Evolutionary conservation across 1,284 basidiomycete species (phyloP), one percentile per base, ranked within the genome.

Genomic region (Mycosarcoma maydis): DNA sequence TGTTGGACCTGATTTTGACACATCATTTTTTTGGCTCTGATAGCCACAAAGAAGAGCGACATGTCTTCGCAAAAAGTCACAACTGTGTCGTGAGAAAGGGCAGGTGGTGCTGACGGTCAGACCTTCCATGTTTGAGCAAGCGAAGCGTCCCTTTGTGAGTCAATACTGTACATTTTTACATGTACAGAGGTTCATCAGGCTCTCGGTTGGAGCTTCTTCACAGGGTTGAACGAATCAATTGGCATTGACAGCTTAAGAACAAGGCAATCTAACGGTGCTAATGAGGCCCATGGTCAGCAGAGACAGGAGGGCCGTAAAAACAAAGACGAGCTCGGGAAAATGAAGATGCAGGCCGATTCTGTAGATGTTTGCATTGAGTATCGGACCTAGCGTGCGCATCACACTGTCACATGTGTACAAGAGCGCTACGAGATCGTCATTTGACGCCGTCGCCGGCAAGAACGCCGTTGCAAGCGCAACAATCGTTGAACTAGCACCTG

Each of bases 291-390:
- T 41, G 24, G 39, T 41, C 23, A 41, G 39, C 23, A 41, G 24
- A 27, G 39, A 41, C 39, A 41, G 39, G 24, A 41, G 24, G 39
- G 39, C 39, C 14, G 39, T 41, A 17, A 41, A 41, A n/a, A 17
- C 39, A 41, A 41, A 41, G 39, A 41, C 39, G 23, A 41, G 39
- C 39, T 41, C 39, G 24, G 39, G 39, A 27, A 41, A 41, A 27
- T 27, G 6, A 9, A 41, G 39, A 27, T 27, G 39, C 39, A 41
- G 24, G 39, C 39, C 39, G 24, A 41, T 41, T 26, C 14, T 41
- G 24, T 41, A 41, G 11, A 41, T 27, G 39, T 41, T 26, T n/a
- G 39, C 23, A 27, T 14, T 41, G 24, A 41, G 39, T 9, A 41
- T 41, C 23, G 39, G 39, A 27, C 39, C 39, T n/a, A 41, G 24